These are phyloP conservation scores for Aspergillus niger DNA, from an alignment of 2,329 filamentous ascomycete genomes.

Conservation along the genomic window DNA sequence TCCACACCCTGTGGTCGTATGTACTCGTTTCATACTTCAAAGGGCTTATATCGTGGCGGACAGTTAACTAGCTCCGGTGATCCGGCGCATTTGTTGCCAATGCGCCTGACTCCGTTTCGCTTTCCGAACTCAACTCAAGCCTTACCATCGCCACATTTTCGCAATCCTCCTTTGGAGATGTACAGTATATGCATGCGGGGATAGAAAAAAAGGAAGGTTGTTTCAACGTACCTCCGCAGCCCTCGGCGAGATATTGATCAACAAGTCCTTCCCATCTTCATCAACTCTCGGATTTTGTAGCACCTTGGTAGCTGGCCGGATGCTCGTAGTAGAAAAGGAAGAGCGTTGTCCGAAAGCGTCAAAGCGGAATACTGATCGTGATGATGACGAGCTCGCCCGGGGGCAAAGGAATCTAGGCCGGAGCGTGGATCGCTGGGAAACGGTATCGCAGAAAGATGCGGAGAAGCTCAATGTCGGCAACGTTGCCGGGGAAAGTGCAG, in stretches of 20 bases:
- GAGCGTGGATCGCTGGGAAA: constrained; percentile 19
- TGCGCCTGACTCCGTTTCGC: neutral
- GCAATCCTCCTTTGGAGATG: neutral
- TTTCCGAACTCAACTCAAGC: neutral
- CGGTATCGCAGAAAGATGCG: constrained; percentile 31
- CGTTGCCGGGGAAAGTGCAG: constrained; percentile 28
- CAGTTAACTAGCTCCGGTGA: neutral
- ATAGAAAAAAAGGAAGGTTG: neutral
- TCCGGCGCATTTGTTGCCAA: neutral
- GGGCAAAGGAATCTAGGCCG: neutral
- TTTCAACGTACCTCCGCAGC: constrained; percentile 68
- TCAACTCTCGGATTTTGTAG: constrained; percentile 71
- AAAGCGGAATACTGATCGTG: neutral
- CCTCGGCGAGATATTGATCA: constrained; percentile 78
- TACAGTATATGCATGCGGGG: neutral
- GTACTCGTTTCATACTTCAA: constrained; percentile 22
- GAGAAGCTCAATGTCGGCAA: constrained; percentile 28
- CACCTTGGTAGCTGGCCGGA: constrained; percentile 45
- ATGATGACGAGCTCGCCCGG: neutral
- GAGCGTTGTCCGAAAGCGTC: constrained; percentile 22
- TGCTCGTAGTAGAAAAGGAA: constrained; percentile 39
- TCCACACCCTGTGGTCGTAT: constrained; percentile 51
- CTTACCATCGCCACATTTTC: neutral
- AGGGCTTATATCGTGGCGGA: constrained; percentile 9
- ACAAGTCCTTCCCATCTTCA: constrained; percentile 82